Evolutionary conservation across 108 stramenopile species (phyloP), one percentile per base, ranked within the genome.

Genomic region (Nannochloropsis gaditana): DNA sequence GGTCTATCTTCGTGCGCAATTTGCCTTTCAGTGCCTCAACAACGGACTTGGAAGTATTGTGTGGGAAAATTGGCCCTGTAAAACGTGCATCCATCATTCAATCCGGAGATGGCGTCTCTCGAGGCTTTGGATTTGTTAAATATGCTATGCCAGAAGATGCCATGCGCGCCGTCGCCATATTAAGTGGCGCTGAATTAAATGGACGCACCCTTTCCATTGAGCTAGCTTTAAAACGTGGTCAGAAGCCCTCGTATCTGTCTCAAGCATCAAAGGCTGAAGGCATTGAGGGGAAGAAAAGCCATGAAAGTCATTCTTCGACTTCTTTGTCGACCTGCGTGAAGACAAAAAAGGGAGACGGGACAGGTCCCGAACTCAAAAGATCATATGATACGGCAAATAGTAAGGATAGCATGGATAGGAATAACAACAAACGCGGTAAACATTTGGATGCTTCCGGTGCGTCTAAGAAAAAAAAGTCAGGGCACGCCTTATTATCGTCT

Each of bases 61-160:
- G 59, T n/a, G 59, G 59, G 15, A n/a, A 2, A 1, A 73, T 73
- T 73, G 59, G 59, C 15, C 59, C 59, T 73, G 59, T 73, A n/a
- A 73, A 73, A 73, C 59, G 59, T 73, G 59, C 59, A 73, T 73
- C 59, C 59, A 73, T 73, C 59, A 73, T 73, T n/a, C 59, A 73
- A 73, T n/a, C 59, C 4, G 59, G 19, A n/a, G 59, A 73, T n/a
- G 59, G 59, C 3, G 59, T n/a, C 19, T 73, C 59, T n/a, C 59
- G 59, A n/a, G 59, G 59, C 59, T 73, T 73, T 73, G 59, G 59
- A 6, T 73, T 73, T n/a, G 59, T 73, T 73, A 73, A 73, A 6
- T 73, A 2, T 73, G 59, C 59, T 3, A 73, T 73, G 19, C 59
- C 59, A n/a, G 59, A 73, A 73, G 59, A 73, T 73, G 59, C 59